Conservation (phyloP, 116 monocot species). For the Dioscorea cayenensis region DNA sequence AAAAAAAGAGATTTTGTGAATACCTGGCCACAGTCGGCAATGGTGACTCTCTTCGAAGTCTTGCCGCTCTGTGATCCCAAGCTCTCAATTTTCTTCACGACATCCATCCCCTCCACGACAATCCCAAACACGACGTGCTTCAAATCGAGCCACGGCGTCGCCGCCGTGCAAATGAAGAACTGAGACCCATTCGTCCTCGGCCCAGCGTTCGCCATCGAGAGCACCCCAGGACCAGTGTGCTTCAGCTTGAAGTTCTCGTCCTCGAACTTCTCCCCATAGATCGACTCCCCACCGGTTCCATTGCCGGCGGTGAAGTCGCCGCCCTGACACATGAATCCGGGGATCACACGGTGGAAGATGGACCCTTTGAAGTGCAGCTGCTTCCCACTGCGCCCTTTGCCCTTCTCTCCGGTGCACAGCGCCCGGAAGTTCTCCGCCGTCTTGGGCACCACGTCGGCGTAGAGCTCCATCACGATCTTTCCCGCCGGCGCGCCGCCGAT, state of each 20-base stretch:
- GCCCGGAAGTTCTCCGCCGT: conserved; percentile 58
- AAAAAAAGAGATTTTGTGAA: too few species aligned
- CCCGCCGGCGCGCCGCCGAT: conserved; percentile 34
- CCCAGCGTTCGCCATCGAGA: conserved; percentile 47
- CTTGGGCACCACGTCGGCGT: conserved; percentile 26
- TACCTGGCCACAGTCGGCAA: conserved; percentile 28
- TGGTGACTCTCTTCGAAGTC: conserved; percentile 10
- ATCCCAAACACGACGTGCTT: conserved; percentile 46
- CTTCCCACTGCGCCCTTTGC: conserved; percentile 9
- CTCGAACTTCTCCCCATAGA: conserved; percentile 20
- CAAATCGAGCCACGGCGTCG: conserved; percentile 34
- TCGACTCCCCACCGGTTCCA: conserved; percentile 27
- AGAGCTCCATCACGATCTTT: conserved; percentile 49
- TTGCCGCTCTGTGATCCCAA: conserved; percentile 23
- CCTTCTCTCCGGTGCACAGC: conserved; percentile 18
- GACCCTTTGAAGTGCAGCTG: conserved; percentile 24
- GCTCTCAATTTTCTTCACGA: conserved; percentile 31
- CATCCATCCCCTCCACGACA: conserved; percentile 23
- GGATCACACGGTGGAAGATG: conserved; percentile 25
- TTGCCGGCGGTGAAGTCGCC: conserved; percentile 29
- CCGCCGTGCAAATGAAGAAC: conserved; percentile 41
- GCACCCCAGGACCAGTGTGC: conserved; percentile 41
- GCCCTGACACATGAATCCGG: conserved; percentile 28
- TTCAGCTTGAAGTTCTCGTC: conserved; percentile 23
- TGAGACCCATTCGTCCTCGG: conserved; percentile 41